Conservation (phyloP, 345 rosid species). For the Populus davidiana region DNA sequence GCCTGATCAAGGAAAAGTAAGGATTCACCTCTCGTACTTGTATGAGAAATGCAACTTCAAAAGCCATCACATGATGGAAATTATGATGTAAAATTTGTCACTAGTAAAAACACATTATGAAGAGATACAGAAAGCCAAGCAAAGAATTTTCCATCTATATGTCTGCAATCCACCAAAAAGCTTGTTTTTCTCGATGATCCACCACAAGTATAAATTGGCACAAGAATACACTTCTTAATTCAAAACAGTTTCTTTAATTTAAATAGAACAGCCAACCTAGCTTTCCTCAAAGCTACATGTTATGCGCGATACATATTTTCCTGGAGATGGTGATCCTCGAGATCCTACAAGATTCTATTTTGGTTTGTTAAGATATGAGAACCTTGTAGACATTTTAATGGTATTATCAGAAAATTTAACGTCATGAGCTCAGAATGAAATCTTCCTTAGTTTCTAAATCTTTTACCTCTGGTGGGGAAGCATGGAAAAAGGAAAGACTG, state of each 20-base stretch:
- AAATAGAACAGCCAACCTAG: neutral
- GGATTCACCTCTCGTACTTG: slow-evolving; percentile 7
- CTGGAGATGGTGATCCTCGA: neutral
- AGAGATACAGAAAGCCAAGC: neutral
- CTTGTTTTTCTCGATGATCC: neutral
- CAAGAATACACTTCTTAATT: neutral
- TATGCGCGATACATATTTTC: neutral
- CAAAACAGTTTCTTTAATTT: neutral
- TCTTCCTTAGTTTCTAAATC: neutral
- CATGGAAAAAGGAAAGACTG: neutral
- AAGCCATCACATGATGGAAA: neutral
- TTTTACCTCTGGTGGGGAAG: neutral
- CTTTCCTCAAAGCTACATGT: neutral
- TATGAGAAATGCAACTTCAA: neutral
- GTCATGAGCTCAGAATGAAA: neutral
- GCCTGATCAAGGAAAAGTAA: slow-evolving; percentile 40
- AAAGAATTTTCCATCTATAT: neutral
- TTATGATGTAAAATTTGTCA: neutral
- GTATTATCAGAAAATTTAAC: neutral
- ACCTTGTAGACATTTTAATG: neutral
- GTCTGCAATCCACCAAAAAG: neutral
- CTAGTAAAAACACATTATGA: neutral
- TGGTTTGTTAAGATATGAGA: neutral
- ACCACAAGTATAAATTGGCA: neutral
- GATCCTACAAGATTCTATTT: neutral